Percentiles rank a stretch among this genome's conserved stretches.
Evolutionary conservation across 1,139 yeast species (phyloP).

Genomic region (Yamadazyma atlantica): DNA sequence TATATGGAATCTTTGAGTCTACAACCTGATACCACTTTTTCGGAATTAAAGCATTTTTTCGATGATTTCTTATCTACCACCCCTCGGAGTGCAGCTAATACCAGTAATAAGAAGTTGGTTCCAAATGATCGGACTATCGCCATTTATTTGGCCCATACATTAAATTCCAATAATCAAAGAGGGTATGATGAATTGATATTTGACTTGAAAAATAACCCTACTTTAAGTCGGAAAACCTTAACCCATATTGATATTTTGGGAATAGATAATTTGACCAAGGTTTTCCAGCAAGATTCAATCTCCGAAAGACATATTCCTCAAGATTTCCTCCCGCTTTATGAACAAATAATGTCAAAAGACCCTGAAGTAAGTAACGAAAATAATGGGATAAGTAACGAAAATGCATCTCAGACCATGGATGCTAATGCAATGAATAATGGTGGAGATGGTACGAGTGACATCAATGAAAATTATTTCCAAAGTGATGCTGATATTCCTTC

Average conservation of each 20-base stretch:
- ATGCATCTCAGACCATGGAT: neutral
- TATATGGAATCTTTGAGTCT: slow-evolving; percentile 36
- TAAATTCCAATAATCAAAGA: slow-evolving; percentile 15
- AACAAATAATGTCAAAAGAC: slow-evolving; percentile 22
- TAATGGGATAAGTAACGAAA: neutral
- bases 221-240: slow-evolving; percentile 35
- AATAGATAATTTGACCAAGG: slow-evolving; percentile 52
- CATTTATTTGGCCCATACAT: slow-evolving; percentile 31
- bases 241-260: slow-evolving; percentile 70
- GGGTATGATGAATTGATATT: slow-evolving; percentile 13
- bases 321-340: slow-evolving; percentile 32
- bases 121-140: slow-evolving; percentile 52
- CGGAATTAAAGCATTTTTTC: slow-evolving; percentile 26
- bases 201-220: slow-evolving; percentile 20
- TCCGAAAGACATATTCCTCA: slow-evolving; percentile 32
- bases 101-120: slow-evolving; percentile 28
- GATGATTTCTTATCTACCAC: neutral
- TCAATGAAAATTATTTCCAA: slow-evolving; percentile 28
- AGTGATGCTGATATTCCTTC: slow-evolving; percentile 26
- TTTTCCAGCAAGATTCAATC: slow-evolving; percentile 27
- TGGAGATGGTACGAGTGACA: slow-evolving; percentile 15
- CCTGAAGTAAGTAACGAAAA: neutral
- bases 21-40: slow-evolving; percentile 25
- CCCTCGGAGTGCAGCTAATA: slow-evolving; percentile 22
- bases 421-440: slow-evolving; percentile 8